These are phyloP conservation scores for Porcisia deanei DNA, from an alignment of 208 protist species.

Conservation along the genomic window DNA sequence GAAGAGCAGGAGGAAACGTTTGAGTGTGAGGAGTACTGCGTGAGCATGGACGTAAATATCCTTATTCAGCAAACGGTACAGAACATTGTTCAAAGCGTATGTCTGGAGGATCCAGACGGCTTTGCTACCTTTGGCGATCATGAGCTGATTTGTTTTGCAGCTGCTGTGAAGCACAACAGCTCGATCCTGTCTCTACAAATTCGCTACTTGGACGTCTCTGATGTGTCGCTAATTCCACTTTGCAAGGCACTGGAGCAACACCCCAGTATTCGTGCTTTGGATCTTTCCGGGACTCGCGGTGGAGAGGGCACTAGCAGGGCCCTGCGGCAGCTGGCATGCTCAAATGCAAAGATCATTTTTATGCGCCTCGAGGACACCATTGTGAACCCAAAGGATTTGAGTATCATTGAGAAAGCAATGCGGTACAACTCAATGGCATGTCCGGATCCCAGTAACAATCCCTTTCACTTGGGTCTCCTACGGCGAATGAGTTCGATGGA, in stretches of 20 bases:
- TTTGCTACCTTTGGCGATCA: conserved; percentile 61
- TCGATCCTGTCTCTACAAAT: conserved; percentile 85
- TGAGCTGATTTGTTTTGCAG: conserved; percentile 78
- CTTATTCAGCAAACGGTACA: conserved; percentile 79
- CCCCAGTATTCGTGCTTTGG: conserved; percentile 59
- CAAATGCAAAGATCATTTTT: conserved; percentile 80
- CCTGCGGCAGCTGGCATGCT: conserved; percentile 66
- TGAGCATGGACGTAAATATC: conserved; percentile 81
- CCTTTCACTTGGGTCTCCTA: conserved; percentile 76
- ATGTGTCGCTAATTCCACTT: conserved; percentile 75
- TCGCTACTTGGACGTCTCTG: conserved; percentile 73
- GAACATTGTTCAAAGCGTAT: conserved; percentile 79
- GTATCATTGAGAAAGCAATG: conserved; percentile 62
- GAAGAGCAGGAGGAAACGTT: conserved; percentile 38
- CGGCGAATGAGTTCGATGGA: conserved; percentile 74
- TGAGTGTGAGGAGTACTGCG: conserved; percentile 54
- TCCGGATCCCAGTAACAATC: conserved; percentile 76
- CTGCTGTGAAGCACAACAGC: conserved; percentile 76
- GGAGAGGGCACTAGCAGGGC: conserved; percentile 61
- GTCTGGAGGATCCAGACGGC: conserved; percentile 65
- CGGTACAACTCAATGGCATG: conserved; percentile 71
- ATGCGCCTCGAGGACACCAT: conserved; percentile 69
- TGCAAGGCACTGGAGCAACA: conserved; percentile 65
- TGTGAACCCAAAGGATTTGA: conserved; percentile 42
- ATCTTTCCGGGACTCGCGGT: conserved; percentile 73